Base-by-base conservation (phyloP, 129 eudicot genomes). In the Ambrosia trifida region DNA sequence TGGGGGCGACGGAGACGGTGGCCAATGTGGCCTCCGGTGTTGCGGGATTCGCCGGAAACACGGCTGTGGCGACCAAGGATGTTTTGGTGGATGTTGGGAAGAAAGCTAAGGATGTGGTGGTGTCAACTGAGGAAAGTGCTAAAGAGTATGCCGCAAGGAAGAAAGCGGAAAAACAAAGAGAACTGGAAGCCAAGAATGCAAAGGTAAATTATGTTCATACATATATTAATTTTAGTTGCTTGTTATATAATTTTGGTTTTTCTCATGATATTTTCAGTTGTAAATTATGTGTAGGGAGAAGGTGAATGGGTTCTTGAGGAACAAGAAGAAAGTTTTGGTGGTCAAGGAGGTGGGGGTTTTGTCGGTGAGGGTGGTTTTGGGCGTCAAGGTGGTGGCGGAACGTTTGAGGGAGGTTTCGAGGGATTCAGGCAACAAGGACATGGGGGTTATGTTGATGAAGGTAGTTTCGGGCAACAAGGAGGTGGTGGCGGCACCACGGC, bases 91-190 rank as follows among this genome's bases (percentile, higher is more conserved):
- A 76, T 16, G 89, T 72, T 0, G 91, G 89, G 5, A 82, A 82
- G 45, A 85, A 72, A 45, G 82, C 82, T 0, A 76, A 78, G 31
- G 87, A 93, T 32, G 56, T 81, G 11, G 92, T 88, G 11, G 92
- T 93, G 50, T 70, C 80, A 0, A 72, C 95, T 0, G 91, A 88
- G 36, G 95, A 84, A 60, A 89, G 84, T 31, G 85, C 77, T 0
- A 89, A 81, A 52, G 95, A 85, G 0, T 85, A 73, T 49, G 89
- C 98, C 0, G 95, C 95, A 3, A 83, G 89, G 63, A 92, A 86
- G 76, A 86, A 75, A 65, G 86, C 75, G 0, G 96, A 93, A 19
- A 87, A 89, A 1, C 79, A 72, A 67, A 75, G 74, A 43, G 84
- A 83, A 28, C 14, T 76, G 2, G 85, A 82, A 75, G 82, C 72